These are phyloP conservation scores for Lasiosphaeris hirsuta DNA, from an alignment of 495 filamentous ascomycete species.

Conservation along the genomic window DNA sequence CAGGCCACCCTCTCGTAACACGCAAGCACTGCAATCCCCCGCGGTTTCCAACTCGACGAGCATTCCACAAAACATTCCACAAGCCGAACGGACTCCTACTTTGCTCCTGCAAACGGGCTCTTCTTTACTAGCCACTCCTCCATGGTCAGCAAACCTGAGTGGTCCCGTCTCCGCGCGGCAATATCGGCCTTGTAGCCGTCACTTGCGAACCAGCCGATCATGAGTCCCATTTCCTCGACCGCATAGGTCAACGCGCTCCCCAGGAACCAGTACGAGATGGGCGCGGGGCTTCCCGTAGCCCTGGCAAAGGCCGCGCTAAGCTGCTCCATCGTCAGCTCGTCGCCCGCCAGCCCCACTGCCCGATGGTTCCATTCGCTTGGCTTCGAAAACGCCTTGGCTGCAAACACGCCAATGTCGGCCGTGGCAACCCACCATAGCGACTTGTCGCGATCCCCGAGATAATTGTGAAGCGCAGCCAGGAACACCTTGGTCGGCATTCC, in stretches of 20 bases:
- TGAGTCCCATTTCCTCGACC: conserved; percentile 38
- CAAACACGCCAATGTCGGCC: conserved; percentile 63
- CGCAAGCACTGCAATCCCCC: too few relatives aligned
- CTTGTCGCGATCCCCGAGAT: conserved; percentile 36
- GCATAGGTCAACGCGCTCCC: conserved; percentile 38
- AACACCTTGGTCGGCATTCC: conserved; percentile 61
- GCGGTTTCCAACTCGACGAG: background rate
- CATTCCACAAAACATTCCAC: too few relatives aligned
- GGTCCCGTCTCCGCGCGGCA: conserved; percentile 31
- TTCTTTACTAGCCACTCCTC: conserved; percentile 38
- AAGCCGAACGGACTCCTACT: background rate
- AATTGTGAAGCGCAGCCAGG: conserved; percentile 47
- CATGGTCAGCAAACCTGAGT: conserved; percentile 40
- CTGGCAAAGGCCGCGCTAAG: conserved; percentile 35
- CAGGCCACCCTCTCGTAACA: too few relatives aligned
- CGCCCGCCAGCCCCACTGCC: conserved; percentile 44
- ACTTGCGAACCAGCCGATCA: conserved; percentile 47
- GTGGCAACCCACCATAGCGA: conserved; percentile 55
- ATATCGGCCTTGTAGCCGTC: conserved; percentile 46
- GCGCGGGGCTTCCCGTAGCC: conserved; percentile 37
- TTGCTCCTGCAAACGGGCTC: conserved; percentile 35
- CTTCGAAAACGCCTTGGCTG: conserved; percentile 52
- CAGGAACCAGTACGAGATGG: conserved; percentile 36
- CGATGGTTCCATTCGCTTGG: conserved; percentile 35
- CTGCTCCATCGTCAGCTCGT: conserved; percentile 43